Base-by-base conservation (phyloP, 441 rosid species). In the Melastoma candidum region DNA sequence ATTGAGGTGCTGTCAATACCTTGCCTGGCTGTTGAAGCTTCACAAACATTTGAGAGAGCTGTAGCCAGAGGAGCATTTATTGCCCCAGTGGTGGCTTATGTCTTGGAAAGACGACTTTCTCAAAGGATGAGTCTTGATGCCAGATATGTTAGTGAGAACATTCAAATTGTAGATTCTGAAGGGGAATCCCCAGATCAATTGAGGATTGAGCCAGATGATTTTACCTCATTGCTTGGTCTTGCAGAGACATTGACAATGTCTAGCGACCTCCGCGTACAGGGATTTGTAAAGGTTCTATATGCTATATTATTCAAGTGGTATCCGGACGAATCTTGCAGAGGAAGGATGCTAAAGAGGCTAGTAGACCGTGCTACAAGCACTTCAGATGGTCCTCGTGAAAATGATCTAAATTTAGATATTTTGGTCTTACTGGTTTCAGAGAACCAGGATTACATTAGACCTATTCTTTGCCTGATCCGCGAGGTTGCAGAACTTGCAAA, bases 1-100 rank as follows among this genome's bases (percentile, higher is more conserved):
- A 73, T 95, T 54, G 99, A 90, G 75, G 87, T 95, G 97, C 65
- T 95, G 52, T 85, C 97, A 12, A 84, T 85, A 67, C 81, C 95
- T 53, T 80, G 80, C 74, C 83, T 95, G 63, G 95, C 95, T 59
- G 78, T 68, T 64, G 95, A 87, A 70, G 95, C 95, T 63, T 79
- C 93, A 62, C 95, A 85, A 76, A 85, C 93, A 17, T 84, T 95
- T 47, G 97, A 87, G 78, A 87, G 83, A 74, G 95, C 97, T 61
- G 84, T 90, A 61, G 84, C 82, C 56, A 82, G 82, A 62, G 97
- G 97, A 68, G 78, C 82, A 58, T 74, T 90, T 70, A 73, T 67
- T 47, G 85, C 90, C 65, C 88, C 84, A 63, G 72, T 88, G 49
- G 78, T 85, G 27, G 84, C 85, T 54, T 61, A 84, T 83, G 95